These are phyloP conservation scores for Colletotrichum abscissum DNA, from an alignment of 2,329 filamentous ascomycete genomes.

Conservation along the genomic window DNA sequence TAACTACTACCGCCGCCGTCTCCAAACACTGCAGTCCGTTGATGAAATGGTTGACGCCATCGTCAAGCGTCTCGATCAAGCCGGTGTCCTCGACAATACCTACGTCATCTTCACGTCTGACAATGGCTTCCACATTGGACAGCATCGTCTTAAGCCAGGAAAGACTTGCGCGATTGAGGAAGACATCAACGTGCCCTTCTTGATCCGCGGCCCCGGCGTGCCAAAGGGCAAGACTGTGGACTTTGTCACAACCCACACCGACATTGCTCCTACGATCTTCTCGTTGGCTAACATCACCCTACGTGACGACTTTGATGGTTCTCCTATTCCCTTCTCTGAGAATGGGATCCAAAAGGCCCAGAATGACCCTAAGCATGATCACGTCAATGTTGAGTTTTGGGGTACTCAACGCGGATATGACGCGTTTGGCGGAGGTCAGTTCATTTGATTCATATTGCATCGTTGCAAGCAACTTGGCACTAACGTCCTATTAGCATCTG, in stretches of 20 bases:
- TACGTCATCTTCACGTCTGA: slow-evolving; percentile 71
- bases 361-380: slow-evolving; percentile 55
- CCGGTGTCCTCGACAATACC: slow-evolving; percentile 71
- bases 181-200: slow-evolving; percentile 68
- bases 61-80: slow-evolving; percentile 52
- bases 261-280: slow-evolving; percentile 71
- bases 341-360: slow-evolving; percentile 38
- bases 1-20: slow-evolving; percentile 61
- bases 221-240: slow-evolving; percentile 50
- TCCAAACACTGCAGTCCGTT: slow-evolving; percentile 64
- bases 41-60: slow-evolving; percentile 65
- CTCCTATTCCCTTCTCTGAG: slow-evolving; percentile 57
- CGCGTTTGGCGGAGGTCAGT: slow-evolving; percentile 15
- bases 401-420: slow-evolving; percentile 44
- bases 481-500: not conserved
- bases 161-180: slow-evolving; percentile 70
- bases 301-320: slow-evolving; percentile 66
- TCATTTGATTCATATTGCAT: no score
- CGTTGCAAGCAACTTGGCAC: not conserved
- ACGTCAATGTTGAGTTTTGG: slow-evolving; percentile 70
- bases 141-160: slow-evolving; percentile 67
- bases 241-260: slow-evolving; percentile 69
- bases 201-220: slow-evolving; percentile 66
- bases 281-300: slow-evolving; percentile 53
- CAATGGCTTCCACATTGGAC: slow-evolving; percentile 71